A percentile compares a stretch with the other conserved stretches of the same genome.
Conservation (phyloP, 1,284 basidiomycete species). For the Sparassis latifolia region DNA sequence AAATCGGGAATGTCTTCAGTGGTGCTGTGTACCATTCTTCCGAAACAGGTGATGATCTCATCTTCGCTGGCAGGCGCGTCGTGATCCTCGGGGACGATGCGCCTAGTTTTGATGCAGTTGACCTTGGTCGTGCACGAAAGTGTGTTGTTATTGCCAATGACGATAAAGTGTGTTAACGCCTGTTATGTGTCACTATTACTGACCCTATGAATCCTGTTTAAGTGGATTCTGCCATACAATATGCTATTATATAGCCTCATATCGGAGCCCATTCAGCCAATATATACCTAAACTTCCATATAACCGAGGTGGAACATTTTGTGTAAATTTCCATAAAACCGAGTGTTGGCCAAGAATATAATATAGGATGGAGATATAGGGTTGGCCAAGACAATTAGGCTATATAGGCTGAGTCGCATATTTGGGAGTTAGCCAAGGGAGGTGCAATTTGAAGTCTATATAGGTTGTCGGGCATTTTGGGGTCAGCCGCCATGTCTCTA, state of each 20-base stretch:
- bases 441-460: too few species aligned
- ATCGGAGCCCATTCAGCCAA: constrained; percentile 14
- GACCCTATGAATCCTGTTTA: not conserved
- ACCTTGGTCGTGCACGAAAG: constrained; percentile 38
- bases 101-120: constrained; percentile 56
- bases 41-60: constrained; percentile 34
- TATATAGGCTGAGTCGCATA: too few species aligned
- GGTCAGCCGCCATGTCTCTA: too few species aligned
- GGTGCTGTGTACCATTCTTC: constrained; percentile 51
- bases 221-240: constrained; percentile 55
- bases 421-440: too few species aligned
- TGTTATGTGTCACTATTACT: not conserved
- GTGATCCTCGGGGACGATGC: constrained; percentile 55
- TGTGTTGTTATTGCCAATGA: constrained; percentile 41
- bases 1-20: constrained; percentile 23
- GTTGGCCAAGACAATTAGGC: too few species aligned
- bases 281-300: too few species aligned
- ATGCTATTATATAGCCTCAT: constrained; percentile 48
- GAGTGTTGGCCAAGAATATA: too few species aligned
- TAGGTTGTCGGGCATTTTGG: too few species aligned
- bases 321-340: too few species aligned
- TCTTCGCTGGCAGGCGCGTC: constrained; percentile 39
- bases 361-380: too few species aligned
- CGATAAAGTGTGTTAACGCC: constrained; percentile 22
- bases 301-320: too few species aligned